Evolutionary conservation across 164 flowering plant genomes (phyloP).

Genomic region (Stephania japonica): DNA sequence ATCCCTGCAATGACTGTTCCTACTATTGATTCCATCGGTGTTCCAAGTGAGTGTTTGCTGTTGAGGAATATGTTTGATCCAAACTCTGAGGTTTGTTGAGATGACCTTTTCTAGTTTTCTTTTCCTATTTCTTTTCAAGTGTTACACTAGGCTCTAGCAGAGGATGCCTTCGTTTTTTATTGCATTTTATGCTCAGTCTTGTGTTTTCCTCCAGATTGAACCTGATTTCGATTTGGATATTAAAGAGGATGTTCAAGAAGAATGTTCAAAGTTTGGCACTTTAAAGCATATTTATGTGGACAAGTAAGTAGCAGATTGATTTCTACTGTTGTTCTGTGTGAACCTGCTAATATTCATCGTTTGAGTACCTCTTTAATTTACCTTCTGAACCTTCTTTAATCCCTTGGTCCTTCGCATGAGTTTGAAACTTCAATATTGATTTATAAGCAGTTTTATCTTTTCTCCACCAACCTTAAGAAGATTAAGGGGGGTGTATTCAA

Average conservation of each 20-base stretch:
- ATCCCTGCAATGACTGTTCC: conserved; percentile 35
- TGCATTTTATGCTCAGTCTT: neutral
- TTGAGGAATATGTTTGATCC: conserved; percentile 97
- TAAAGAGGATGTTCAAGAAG: conserved; percentile 78
- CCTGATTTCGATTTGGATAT: conserved; percentile 91
- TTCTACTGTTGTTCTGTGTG: neutral
- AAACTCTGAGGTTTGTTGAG: conserved; percentile 49
- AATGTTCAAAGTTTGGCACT: conserved; percentile 64
- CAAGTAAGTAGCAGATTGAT: conserved; percentile 42
- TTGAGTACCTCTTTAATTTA: neutral
- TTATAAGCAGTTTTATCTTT: no score
- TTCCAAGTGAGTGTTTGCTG: conserved; percentile 76
- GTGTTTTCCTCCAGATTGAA: conserved; percentile 47
- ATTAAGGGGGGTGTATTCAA: no score
- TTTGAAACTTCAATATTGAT: no score
- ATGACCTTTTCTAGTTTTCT: neutral
- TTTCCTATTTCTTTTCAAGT: neutral
- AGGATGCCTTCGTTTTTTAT: no score
- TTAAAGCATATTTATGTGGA: conserved; percentile 75
- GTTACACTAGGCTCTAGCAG: neutral
- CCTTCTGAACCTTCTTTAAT: neutral
- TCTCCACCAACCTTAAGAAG: no score
- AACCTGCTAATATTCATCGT: neutral
- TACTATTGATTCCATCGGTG: conserved; percentile 55
- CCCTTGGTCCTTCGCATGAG: no score